Evolutionary conservation across 495 filamentous ascomycete species (phyloP).

Genomic region (Aspergillus kassunensis): DNA sequence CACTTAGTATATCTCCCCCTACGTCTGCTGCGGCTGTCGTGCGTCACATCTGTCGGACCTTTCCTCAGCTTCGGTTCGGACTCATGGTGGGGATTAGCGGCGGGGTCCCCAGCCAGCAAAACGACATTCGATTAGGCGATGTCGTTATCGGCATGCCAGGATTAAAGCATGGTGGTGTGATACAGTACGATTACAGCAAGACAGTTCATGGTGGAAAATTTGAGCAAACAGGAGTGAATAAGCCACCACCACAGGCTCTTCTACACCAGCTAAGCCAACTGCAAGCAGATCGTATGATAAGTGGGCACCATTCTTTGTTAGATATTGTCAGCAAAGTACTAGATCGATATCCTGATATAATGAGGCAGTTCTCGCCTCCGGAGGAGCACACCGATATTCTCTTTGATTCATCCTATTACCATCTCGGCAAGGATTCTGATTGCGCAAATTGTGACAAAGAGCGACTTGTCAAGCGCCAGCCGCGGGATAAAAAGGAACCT

Average conservation of each 20-base stretch:
- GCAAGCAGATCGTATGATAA: conserved; percentile 11
- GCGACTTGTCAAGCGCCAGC: neutral
- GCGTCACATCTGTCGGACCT: conserved; percentile 21
- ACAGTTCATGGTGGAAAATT: conserved; percentile 1
- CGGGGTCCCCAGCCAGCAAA: conserved; percentile 21
- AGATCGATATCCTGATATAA: conserved; percentile 16
- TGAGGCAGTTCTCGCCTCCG: conserved; percentile 13
- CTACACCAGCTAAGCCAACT: conserved; percentile 26
- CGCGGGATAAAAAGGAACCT: conserved; percentile 4
- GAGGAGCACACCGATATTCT: conserved; percentile 16
- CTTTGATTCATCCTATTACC: conserved; percentile 26
- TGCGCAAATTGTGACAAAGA: conserved; percentile 19
- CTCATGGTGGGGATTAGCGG: conserved; percentile 36
- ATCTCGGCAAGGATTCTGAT: conserved; percentile 11
- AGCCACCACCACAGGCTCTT: conserved; percentile 21
- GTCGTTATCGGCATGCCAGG: conserved; percentile 30
- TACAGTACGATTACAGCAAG: conserved; percentile 40
- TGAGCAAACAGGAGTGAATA: neutral
- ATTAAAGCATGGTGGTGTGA: conserved; percentile 18
- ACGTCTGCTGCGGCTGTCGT: conserved; percentile 22
- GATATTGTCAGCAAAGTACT: conserved; percentile 17
- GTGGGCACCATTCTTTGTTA: conserved; percentile 6
- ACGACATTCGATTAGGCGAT: conserved; percentile 33
- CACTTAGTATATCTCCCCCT: conserved; percentile 21
- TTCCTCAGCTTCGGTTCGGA: conserved; percentile 20